Evolutionary conservation across 164 flowering plant genomes (phyloP).

Genomic region (Euptelea pleiosperma): DNA sequence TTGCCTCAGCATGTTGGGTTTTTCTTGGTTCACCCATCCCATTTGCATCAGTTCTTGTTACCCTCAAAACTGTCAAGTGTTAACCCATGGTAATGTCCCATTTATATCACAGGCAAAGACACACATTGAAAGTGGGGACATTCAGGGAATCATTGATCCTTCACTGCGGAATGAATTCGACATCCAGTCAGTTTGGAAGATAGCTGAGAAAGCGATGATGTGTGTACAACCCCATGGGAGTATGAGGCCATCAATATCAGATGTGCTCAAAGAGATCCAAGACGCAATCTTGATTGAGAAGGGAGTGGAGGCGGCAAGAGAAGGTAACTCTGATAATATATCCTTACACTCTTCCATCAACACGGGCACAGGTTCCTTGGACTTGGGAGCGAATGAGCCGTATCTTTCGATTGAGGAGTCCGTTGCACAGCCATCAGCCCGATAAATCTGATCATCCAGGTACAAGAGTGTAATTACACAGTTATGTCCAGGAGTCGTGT

Average conservation of each 20-base stretch:
- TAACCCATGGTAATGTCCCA: background rate
- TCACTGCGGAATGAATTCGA: slow-evolving; percentile 52
- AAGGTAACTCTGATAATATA: slow-evolving; percentile 57
- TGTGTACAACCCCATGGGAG: slow-evolving; percentile 83
- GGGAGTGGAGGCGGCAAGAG: slow-evolving; percentile 41
- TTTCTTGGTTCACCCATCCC: too few species aligned
- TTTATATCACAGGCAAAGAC: slow-evolving; percentile 67
- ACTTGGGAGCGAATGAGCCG: slow-evolving; percentile 48
- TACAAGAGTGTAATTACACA: slow-evolving; percentile 1
- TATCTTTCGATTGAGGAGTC: slow-evolving; percentile 61
- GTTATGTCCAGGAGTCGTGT: too few species aligned
- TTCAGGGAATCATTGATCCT: slow-evolving; percentile 89
- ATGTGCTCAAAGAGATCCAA: slow-evolving; percentile 97
- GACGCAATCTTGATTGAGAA: slow-evolving; percentile 81
- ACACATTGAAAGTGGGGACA: slow-evolving; percentile 87
- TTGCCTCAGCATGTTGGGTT: too few species aligned
- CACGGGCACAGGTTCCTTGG: slow-evolving; percentile 39
- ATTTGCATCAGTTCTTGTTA: too few species aligned
- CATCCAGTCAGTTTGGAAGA: slow-evolving; percentile 95
- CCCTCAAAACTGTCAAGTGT: background rate
- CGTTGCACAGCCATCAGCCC: slow-evolving; percentile 48
- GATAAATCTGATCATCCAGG: slow-evolving; percentile 26
- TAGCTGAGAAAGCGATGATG: slow-evolving; percentile 93
- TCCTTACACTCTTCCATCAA: slow-evolving; percentile 65
- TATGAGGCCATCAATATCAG: slow-evolving; percentile 90